phyloP scores from a whole-genome alignment of 768 basidiomycete genomes.

The Phaeotremella skinneri region DNA sequence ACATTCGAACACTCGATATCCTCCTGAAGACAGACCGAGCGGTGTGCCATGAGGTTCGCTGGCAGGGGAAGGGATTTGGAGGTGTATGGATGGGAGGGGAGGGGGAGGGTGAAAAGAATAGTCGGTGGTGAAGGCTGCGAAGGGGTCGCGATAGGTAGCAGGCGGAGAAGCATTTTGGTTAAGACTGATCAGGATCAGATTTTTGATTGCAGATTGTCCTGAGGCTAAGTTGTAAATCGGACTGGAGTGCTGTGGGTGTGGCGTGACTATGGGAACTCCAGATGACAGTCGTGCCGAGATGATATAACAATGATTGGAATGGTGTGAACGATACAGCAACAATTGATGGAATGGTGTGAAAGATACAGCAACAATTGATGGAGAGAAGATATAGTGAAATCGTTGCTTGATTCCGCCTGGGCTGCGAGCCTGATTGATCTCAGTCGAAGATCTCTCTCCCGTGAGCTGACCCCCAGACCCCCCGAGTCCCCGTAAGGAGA shows the following conservation, averaged over 20 bases:
- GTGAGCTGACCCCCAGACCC: too few relatives aligned
- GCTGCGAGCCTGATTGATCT: too few relatives aligned
- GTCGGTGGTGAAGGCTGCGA: constrained; percentile 47
- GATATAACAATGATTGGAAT: background rate
- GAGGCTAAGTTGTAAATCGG: background rate
- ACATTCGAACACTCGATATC: constrained; percentile 49
- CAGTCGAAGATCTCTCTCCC: too few relatives aligned
- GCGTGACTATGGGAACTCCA: too few relatives aligned
- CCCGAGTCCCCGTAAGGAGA: too few relatives aligned
- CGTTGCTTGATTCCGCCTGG: too few relatives aligned
- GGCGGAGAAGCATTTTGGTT: constrained; percentile 50
- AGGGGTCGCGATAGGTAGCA: constrained; percentile 44
- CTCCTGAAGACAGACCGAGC: constrained; percentile 42
- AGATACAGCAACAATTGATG: too few relatives aligned
- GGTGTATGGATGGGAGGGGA: constrained; percentile 40
- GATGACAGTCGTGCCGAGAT: background rate
- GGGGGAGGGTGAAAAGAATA: constrained; percentile 53
- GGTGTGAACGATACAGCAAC: too few relatives aligned
- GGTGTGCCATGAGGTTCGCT: constrained; percentile 46
- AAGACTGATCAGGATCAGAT: background rate
- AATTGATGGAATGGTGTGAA: too few relatives aligned
- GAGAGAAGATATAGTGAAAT: too few relatives aligned
- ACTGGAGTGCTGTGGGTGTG: too few relatives aligned
- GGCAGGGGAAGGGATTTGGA: constrained; percentile 48
- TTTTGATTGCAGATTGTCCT: background rate